Base-by-base conservation (phyloP, 352 stramenopile genomes). In the Globisporangium apiculatum region DNA sequence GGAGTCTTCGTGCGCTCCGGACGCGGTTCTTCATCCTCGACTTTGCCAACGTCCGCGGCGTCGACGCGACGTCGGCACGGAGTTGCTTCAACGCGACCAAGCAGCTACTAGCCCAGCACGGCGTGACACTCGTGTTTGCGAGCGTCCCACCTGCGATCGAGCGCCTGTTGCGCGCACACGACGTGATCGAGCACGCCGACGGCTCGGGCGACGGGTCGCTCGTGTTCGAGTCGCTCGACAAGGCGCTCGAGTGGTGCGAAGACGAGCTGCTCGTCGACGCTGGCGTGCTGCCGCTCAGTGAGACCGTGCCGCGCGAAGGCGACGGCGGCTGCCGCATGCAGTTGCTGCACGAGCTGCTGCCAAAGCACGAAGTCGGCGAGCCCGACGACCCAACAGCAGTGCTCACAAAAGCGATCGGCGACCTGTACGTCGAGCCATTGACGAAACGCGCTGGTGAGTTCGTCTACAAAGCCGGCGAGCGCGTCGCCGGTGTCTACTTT, bases 21-120 rank as follows among this genome's bases (percentile, higher is more conserved):
- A 95, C 86, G 18, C 71, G 77, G 15, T 94, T 91, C 65, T 89
- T 96, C 61, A 91, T 96, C 53, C 60, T 96, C 24, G 87, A 96
- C 67, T 96, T 96, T 71, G 79, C 90, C 31, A 83, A 82, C 40
- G 87, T 96, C 18, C 87, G 83, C 35, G 87, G 87, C 17, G 90
- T 96, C n/a, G 87, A 96, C 50, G 86, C 84, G 5, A 96, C 87
- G 17, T 85, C 87, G 10, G 83, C 94, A 37, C 77, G 84, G n/a
- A 91, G 74, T 11, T 93, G 84, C 62, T 94, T 95, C 69, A 87
- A 91, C 51, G 83, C 79, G 43, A 95, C 79, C 51, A 91, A 92
- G 66, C 83, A 93, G 48, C 58, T 95, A 12, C 63, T 93, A 14
- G 70, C 67, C 10, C 78, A 93, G 60, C 81, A 95, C 51, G 85